phyloP scores from a whole-genome alignment of 192 early-diverging fungal species.

The Coemansia sp. region DNA sequence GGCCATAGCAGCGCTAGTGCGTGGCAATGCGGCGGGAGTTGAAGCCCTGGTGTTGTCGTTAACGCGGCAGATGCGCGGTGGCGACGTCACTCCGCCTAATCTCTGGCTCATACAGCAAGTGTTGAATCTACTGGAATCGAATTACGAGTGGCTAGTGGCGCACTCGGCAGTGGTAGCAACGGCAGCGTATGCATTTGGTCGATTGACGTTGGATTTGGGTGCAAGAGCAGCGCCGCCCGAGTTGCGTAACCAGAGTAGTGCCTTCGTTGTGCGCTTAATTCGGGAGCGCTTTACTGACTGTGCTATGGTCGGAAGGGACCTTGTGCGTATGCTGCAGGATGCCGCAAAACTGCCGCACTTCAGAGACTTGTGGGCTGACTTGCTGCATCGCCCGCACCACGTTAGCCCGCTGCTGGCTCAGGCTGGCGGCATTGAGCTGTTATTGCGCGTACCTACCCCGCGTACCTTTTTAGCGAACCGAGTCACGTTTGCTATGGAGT shows the following conservation, averaged over 20 bases:
- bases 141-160: slow-evolving; percentile 38
- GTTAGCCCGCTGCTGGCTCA: slow-evolving; percentile 58
- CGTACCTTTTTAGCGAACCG: slow-evolving; percentile 62
- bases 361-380: slow-evolving; percentile 60
- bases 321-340: slow-evolving; percentile 67
- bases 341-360: slow-evolving; percentile 60
- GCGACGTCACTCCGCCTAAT: slow-evolving; percentile 58
- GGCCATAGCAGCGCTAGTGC: slow-evolving; percentile 61
- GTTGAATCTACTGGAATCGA: slow-evolving; percentile 54
- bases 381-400: slow-evolving; percentile 56
- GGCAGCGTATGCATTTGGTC: slow-evolving; percentile 50
- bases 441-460: slow-evolving; percentile 64
- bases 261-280: slow-evolving; percentile 55
- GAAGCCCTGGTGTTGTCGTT: slow-evolving; percentile 61
- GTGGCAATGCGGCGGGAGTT: slow-evolving; percentile 47
- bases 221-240: slow-evolving; percentile 39
- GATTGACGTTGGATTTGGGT: slow-evolving; percentile 57
- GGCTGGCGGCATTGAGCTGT: slow-evolving; percentile 54
- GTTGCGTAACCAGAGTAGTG: slow-evolving; percentile 58
- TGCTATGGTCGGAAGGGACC: slow-evolving; percentile 64
- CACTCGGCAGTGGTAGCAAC: slow-evolving; percentile 40
- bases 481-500: slow-evolving; percentile 71
- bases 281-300: slow-evolving; percentile 64
- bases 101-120: slow-evolving; percentile 53
- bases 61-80: slow-evolving; percentile 64